These are phyloP conservation scores for Oryza punctata DNA, from an alignment of 176 grass and related monocot species.

Conservation along the genomic window DNA sequence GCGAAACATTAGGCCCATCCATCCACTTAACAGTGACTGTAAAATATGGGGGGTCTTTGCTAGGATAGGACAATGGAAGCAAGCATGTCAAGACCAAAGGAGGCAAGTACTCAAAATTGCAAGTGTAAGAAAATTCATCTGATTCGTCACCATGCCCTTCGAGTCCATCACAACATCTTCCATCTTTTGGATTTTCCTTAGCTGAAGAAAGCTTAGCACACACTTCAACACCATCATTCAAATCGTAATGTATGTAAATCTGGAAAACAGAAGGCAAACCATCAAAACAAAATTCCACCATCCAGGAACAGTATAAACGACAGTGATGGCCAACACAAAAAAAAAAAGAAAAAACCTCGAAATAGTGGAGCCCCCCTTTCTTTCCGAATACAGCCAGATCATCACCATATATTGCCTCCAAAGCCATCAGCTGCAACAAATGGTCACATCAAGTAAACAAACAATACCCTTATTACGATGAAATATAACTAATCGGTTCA, in stretches of 20 bases:
- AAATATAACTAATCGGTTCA: not conserved
- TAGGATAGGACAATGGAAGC: slow-evolving; percentile 51
- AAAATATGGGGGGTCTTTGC: slow-evolving; percentile 52
- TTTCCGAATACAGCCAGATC: slow-evolving; percentile 33
- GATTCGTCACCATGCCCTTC: slow-evolving; percentile 16
- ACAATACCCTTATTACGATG: not conserved
- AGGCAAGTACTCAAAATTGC: slow-evolving; percentile 49
- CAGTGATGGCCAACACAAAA: not conserved
- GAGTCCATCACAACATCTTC: not conserved
- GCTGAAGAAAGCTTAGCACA: slow-evolving; percentile 28
- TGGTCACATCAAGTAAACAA: not conserved
- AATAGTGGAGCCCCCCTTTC: slow-evolving; percentile 46
- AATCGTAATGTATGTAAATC: slow-evolving; percentile 36
- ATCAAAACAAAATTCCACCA: not conserved
- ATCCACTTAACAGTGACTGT: slow-evolving; percentile 55
- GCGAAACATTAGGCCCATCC: slow-evolving; percentile 48
- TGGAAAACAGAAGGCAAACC: not conserved
- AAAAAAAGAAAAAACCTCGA: slow-evolving; percentile 57
- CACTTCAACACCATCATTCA: slow-evolving; percentile 12
- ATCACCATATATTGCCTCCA: slow-evolving; percentile 59
- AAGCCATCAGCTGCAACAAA: slow-evolving; percentile 43
- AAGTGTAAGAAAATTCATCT: slow-evolving; percentile 44
- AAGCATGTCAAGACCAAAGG: slow-evolving; percentile 57
- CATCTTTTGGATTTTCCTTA: not conserved
- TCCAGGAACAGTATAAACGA: not conserved